Percentiles rank a stretch among this genome's conserved stretches.
phyloP scores from a whole-genome alignment of 2,329 filamentous ascomycete species.

The Arthrobotrys megalospora region DNA sequence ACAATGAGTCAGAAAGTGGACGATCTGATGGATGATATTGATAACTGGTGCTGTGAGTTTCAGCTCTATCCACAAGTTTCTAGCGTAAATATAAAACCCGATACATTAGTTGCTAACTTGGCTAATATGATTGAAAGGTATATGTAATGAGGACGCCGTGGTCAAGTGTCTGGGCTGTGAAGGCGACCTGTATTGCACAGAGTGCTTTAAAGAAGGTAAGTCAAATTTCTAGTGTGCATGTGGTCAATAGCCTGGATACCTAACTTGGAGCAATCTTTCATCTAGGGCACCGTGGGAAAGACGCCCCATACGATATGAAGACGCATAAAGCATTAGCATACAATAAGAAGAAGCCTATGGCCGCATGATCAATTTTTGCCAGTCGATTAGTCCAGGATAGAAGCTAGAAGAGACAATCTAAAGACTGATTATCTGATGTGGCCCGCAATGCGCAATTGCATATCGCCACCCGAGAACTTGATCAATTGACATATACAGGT shows the following conservation, averaged over 20 bases:
- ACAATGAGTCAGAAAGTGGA: conserved; percentile 47
- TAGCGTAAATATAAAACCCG: no score
- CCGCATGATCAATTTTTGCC: conserved; percentile 4
- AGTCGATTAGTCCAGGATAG: no score
- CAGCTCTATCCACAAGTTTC: not conserved
- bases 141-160: conserved; percentile 58
- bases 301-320: conserved; percentile 51
- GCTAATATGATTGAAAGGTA: conserved; percentile 33
- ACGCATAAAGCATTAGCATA: conserved; percentile 48
- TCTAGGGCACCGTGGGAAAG: conserved; percentile 47
- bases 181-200: conserved; percentile 52
- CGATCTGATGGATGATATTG: conserved; percentile 55
- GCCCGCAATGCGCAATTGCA: no score
- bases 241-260: not conserved
- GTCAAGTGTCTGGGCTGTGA: conserved; percentile 55
- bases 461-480: no score
- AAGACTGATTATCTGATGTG: no score
- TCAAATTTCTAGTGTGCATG: not conserved
- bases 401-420: no score
- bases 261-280: not conserved
- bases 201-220: conserved; percentile 57
- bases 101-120: not conserved
- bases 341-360: conserved; percentile 38
- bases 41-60: conserved; percentile 60
- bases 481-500: no score